Percentiles rank a stretch among this genome's conserved stretches.
phyloP scores from a whole-genome alignment of 768 basidiomycete genomes.

The Serendipita indica region DNA sequence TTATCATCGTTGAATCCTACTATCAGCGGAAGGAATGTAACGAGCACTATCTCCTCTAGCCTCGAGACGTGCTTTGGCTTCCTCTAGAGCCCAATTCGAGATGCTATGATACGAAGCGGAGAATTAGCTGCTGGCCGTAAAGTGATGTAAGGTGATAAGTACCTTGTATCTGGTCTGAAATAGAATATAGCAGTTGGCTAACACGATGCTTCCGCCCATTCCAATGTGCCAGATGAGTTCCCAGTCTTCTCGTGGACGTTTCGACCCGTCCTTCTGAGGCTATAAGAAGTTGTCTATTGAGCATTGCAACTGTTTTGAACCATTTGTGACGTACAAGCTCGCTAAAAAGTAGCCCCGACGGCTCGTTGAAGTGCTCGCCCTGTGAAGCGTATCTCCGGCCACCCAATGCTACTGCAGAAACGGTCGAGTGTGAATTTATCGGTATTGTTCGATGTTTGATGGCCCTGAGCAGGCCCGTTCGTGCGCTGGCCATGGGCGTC shows the following conservation, averaged over 20 bases:
- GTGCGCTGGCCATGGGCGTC: neutral
- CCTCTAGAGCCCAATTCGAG: constrained; percentile 81
- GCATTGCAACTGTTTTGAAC: neutral
- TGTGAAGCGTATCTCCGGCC: constrained; percentile 12
- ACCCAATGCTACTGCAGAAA: constrained; percentile 9
- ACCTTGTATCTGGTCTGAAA: constrained; percentile 93
- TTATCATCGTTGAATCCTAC: too few relatives aligned
- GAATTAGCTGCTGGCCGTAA: neutral
- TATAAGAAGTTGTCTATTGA: neutral
- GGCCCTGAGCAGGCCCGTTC: neutral
- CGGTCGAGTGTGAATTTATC: neutral
- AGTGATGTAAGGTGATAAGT: constrained; percentile 20
- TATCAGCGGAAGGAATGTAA: constrained; percentile 43
- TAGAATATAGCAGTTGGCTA: constrained; percentile 64
- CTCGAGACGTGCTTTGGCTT: constrained; percentile 83
- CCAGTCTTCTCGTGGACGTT: constrained; percentile 80
- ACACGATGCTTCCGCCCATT: constrained; percentile 76
- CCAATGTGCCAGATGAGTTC: constrained; percentile 82
- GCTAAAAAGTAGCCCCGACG: constrained; percentile 72
- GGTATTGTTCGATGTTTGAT: neutral
- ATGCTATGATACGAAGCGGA: constrained; percentile 37
- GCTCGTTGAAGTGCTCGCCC: constrained; percentile 74
- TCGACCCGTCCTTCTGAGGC: constrained; percentile 22
- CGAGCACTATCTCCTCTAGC: constrained; percentile 81
- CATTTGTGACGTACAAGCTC: constrained; percentile 55